Conservation (phyloP, 495 filamentous ascomycete species). For the Xylaria castorea region DNA sequence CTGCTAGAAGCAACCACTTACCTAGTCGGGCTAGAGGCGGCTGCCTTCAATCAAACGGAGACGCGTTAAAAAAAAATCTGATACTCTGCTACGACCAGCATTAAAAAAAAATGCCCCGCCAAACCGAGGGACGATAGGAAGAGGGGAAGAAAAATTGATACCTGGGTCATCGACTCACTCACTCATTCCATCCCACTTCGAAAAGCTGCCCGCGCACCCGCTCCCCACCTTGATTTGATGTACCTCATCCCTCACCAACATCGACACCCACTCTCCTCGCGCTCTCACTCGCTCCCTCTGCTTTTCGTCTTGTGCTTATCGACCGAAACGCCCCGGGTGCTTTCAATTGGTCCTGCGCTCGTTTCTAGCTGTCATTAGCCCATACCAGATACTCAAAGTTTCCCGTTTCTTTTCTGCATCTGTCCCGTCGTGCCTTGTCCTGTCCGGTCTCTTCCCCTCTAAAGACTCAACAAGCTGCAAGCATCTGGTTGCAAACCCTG, state of each 20-base stretch:
- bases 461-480: slow-evolving; percentile 7
- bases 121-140: slow-evolving; percentile 16
- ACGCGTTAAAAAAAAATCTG: slow-evolving; percentile 16
- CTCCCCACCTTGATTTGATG: slow-evolving; percentile 9
- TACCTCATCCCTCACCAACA: slow-evolving; percentile 18
- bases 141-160: slow-evolving; percentile 17
- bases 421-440: not conserved
- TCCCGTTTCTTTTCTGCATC: slow-evolving; percentile 8
- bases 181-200: slow-evolving; percentile 14
- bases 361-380: slow-evolving; percentile 19
- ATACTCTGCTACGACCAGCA: slow-evolving; percentile 7
- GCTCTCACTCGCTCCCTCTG: slow-evolving; percentile 17
- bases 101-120: slow-evolving; percentile 22
- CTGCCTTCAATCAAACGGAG: not conserved
- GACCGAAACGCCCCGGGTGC: slow-evolving; percentile 3
- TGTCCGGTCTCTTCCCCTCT: not conserved
- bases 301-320: slow-evolving; percentile 19
- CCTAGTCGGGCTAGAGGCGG: slow-evolving; percentile 3
- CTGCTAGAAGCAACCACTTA: not conserved
- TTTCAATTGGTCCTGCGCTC: slow-evolving; percentile 10
- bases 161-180: slow-evolving; percentile 12
- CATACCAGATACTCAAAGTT: not conserved
- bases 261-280: slow-evolving; percentile 16
- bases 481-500: slow-evolving; percentile 14
- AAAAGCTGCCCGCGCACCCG: slow-evolving; percentile 11